Conservation (phyloP, 2,329 filamentous ascomycete species). For the Mollisiaceae sp. region DNA sequence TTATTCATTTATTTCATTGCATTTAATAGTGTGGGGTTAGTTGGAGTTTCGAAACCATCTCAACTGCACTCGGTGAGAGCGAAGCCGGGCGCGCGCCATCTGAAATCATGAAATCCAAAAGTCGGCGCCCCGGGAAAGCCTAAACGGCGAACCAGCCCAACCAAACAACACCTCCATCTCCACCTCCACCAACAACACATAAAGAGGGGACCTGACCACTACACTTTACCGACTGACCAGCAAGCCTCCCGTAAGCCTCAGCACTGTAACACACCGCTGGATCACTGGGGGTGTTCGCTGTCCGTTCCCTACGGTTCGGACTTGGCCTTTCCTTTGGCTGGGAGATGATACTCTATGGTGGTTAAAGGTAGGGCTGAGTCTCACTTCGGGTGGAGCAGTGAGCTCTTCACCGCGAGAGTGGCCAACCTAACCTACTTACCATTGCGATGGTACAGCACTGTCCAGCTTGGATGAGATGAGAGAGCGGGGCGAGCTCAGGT, state of each 20-base stretch:
- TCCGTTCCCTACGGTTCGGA: background rate
- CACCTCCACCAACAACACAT: background rate
- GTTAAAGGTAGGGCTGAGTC: slow-evolving; percentile 1
- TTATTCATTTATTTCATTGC: too few species aligned
- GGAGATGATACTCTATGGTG: background rate
- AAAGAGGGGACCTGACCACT: background rate
- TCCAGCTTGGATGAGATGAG: background rate
- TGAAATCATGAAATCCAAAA: background rate
- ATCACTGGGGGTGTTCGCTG: background rate
- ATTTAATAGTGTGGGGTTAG: too few species aligned
- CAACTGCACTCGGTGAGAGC: background rate
- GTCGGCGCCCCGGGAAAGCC: too few species aligned
- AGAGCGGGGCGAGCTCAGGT: background rate
- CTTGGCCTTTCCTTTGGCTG: background rate
- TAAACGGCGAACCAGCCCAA: background rate
- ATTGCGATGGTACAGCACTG: background rate
- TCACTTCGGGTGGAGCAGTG: background rate
- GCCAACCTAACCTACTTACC: background rate
- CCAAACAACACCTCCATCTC: background rate
- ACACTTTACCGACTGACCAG: too few species aligned
- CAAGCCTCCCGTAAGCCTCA: background rate
- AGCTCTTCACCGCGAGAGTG: background rate
- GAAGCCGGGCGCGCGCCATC: background rate
- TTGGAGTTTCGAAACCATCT: background rate
- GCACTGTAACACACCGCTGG: slow-evolving; percentile 4